These are phyloP conservation scores for Colletotrichum cordylinicola DNA, from an alignment of 2,329 filamentous ascomycete species.

Conservation along the genomic window DNA sequence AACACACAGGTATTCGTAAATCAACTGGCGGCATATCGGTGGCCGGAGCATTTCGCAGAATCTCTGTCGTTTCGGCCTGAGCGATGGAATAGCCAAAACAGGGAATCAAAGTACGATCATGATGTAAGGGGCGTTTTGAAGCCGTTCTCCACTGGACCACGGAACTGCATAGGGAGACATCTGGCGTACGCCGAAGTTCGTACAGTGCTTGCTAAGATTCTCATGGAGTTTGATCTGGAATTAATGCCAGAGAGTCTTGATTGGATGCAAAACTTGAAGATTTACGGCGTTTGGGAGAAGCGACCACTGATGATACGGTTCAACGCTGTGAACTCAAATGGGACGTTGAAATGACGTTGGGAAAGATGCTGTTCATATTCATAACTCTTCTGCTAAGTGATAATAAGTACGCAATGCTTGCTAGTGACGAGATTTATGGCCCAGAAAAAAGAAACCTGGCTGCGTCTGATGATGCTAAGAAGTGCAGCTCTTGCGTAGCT, in stretches of 20 bases:
- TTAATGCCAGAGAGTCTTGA: slow-evolving; percentile 36
- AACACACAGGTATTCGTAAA: slow-evolving; percentile 12
- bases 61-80: slow-evolving; percentile 47
- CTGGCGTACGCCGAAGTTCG: slow-evolving; percentile 57
- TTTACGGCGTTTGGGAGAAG: slow-evolving; percentile 44
- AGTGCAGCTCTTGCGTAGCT: background rate
- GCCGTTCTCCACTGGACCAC: slow-evolving; percentile 52
- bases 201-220: slow-evolving; percentile 48
- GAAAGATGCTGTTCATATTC: background rate
- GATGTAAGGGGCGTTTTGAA: slow-evolving; percentile 40
- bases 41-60: slow-evolving; percentile 32
- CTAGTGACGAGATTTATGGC: background rate
- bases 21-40: slow-evolving; percentile 35
- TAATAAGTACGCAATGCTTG: background rate
- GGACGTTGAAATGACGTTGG: background rate
- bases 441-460: background rate
- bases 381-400: background rate
- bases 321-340: background rate
- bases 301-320: background rate
- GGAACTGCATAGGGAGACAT: slow-evolving; percentile 52
- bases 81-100: slow-evolving; percentile 35
- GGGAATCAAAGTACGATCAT: slow-evolving; percentile 37
- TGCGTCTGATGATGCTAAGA: background rate
- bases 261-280: slow-evolving; percentile 43
- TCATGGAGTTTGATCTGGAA: slow-evolving; percentile 54